Conservation (phyloP, 805 yeast species). For the Suhomyces prunicola region DNA sequence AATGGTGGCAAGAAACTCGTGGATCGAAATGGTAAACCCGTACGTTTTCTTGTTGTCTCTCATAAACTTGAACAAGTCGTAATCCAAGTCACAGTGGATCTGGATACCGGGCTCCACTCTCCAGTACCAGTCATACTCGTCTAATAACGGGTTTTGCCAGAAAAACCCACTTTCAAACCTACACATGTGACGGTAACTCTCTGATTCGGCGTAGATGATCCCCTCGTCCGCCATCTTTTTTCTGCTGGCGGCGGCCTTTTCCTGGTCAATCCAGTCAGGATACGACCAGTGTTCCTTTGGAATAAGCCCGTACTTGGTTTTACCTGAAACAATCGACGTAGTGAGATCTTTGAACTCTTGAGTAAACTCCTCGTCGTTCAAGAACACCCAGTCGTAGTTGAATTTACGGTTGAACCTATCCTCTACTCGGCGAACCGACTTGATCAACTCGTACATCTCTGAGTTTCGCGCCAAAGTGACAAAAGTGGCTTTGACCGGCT, state of each 20-base stretch:
- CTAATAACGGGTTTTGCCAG: conserved; percentile 69
- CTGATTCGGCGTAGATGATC: conserved; percentile 72
- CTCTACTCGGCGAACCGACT: conserved; percentile 73
- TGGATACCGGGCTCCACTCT: conserved; percentile 86
- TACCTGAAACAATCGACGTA: conserved; percentile 73
- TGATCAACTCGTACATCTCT: conserved; percentile 59
- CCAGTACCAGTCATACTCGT: conserved; percentile 86
- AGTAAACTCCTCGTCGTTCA: conserved; percentile 81
- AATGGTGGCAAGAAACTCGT: conserved; percentile 81
- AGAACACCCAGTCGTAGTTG: conserved; percentile 92
- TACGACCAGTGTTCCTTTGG: conserved; percentile 84
- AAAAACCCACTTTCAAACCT: conserved; percentile 88
- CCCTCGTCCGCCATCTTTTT: conserved; percentile 51
- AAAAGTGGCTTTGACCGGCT: conserved; percentile 70
- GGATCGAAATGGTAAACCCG: conserved; percentile 81
- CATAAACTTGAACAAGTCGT: conserved; percentile 83
- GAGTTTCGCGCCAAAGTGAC: conserved; percentile 74
- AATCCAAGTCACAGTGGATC: conserved; percentile 77
- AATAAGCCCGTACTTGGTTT: conserved; percentile 70
- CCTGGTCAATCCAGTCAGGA: conserved; percentile 77
- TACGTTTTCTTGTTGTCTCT: conserved; percentile 72
- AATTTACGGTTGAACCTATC: conserved; percentile 81
- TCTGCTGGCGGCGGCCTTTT: conserved; percentile 65
- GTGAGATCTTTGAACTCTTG: conserved; percentile 78
- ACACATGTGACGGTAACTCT: conserved; percentile 88